Evolutionary conservation across 2,329 filamentous ascomycete genomes (phyloP), one percentile per base, ranked within the genome.

Genomic region (Alternaria consortialis): DNA sequence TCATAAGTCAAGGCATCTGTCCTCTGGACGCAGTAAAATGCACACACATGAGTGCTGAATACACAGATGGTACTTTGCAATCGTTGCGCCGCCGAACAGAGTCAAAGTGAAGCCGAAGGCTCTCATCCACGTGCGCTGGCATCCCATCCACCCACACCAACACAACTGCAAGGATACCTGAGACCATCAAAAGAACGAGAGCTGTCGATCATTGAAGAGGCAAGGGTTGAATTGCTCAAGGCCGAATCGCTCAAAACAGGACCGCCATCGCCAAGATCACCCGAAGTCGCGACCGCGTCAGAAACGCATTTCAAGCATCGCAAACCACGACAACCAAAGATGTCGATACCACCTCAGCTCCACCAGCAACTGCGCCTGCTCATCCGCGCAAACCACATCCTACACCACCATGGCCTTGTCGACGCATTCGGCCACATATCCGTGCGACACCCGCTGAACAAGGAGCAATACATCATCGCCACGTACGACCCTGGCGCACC

Each of bases 371-470:
- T 72, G 40, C 68, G 70, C 36, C 57, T 72, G 32, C 58, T 72
- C 31, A 71, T 72, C 17, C 70, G 70, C 36, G 70, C 67, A 52
- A 80, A 81, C 60, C 84, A 85, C 67, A 85, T 86, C 48, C 79
- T 86, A 0, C 82, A 86, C 67, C 72, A 83, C 47, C 79, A 85
- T 32, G 71, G 72, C 52, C 80, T 86, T 13, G 75, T 87, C 34
- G 85, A 86, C 57, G 84, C 82, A 2, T 86, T 83, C 65, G 84
- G 85, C 23, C 84, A 87, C 62, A 74, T 87, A 20, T 85, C 84
- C 3, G 72, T 85, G 27, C 78, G 85, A 1, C 79, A 85, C 62
- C 84, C 84, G 0, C 36, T 67, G n/a, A 77, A 83, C 25, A 69
- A 78, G 2, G 68, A 77, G 3, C 74, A 78, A 47, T 86, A 85